phyloP scores from a whole-genome alignment of 768 basidiomycete species.

The Termitomyces sp. region DNA sequence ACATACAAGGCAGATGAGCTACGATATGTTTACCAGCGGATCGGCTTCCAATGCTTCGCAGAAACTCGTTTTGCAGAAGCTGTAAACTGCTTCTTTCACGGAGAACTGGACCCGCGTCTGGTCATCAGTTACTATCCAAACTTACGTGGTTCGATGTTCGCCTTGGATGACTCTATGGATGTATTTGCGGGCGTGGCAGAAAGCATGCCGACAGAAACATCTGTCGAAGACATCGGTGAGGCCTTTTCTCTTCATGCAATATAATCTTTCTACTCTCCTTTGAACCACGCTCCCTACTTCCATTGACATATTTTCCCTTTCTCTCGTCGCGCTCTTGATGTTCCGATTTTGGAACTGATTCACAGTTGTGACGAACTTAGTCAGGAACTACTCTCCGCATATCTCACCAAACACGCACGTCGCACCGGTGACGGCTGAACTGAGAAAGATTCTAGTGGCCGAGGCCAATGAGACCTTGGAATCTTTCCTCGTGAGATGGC shows the following conservation, averaged over 20 bases:
- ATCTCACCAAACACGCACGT: constrained; percentile 61
- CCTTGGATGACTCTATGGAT: constrained; percentile 48
- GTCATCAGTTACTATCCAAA: constrained; percentile 77
- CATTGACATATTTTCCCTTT: constrained; percentile 24
- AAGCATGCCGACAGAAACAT: constrained; percentile 60
- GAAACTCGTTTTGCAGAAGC: constrained; percentile 86
- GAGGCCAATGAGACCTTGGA: constrained; percentile 77
- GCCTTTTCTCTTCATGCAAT: constrained; percentile 18
- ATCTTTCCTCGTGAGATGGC: constrained; percentile 57
- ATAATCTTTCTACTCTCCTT: constrained; percentile 10
- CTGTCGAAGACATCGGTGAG: constrained; percentile 86
- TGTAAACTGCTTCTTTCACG: constrained; percentile 68
- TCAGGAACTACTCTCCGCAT: constrained; percentile 88
- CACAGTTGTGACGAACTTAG: constrained; percentile 82
- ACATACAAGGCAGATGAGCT: constrained; percentile 55
- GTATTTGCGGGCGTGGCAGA: constrained; percentile 73
- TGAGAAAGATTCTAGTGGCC: constrained; percentile 54
- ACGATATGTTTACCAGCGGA: constrained; percentile 72
- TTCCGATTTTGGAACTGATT: constrained; percentile 63
- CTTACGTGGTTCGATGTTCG: constrained; percentile 62
- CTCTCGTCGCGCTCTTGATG: constrained; percentile 21
- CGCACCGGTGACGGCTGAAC: constrained; percentile 66
- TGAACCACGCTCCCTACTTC: constrained; percentile 10
- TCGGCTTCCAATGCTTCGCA: constrained; percentile 73
- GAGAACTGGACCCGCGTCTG: constrained; percentile 79